Evolutionary conservation across 208 protist species (phyloP), one percentile per base, ranked within the genome.

Genomic region (Leishmania martiniquensis): DNA sequence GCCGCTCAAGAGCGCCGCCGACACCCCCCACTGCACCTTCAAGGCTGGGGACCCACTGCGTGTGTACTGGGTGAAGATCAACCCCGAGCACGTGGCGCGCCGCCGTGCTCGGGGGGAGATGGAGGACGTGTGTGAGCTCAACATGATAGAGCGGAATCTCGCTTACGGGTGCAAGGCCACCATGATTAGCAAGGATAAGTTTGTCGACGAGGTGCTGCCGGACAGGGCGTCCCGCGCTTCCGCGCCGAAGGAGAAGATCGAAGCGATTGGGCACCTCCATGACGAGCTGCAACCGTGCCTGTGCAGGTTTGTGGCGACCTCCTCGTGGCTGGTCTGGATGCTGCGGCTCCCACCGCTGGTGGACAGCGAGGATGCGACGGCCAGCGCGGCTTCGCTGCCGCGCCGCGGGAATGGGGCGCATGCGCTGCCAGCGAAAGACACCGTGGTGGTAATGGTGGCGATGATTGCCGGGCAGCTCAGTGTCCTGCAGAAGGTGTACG

Each of bases 1-100:
- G 34, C 39, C 72, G 7, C 68, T 85, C 4, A 32, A 57, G 75
- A 81, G 44, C 76, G 91, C 85, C 0, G 78, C 72, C 20, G 25
- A 75, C 65, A 59, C 29, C 32, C 25, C 49, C 12, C 60, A 68
- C 44, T 83, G 77, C 77, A 63, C 86, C 55, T 69, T 96, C 66
- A 85, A 93, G 47, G 29, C 78, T 17, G 59, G 65, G 22, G 85
- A 91, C 65, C 89, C 92, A 15, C 81, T 96, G 6, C 90, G 89
- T 68, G 88, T 88, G 25, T 94, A 95, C 77, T 96, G 86, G 72
- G 86, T 96, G 25, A 91, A 88, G 39, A 72, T 96, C 29, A 87
- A 95, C n/a, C 86, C 93, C 17, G 62, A 77, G 34, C 80, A 92
- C 78, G 73, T 95, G 55, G 85, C 81, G 34, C 81, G 81, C 49